Base-by-base conservation (phyloP, 345 rosid species). In the Arabis alpina region DNA sequence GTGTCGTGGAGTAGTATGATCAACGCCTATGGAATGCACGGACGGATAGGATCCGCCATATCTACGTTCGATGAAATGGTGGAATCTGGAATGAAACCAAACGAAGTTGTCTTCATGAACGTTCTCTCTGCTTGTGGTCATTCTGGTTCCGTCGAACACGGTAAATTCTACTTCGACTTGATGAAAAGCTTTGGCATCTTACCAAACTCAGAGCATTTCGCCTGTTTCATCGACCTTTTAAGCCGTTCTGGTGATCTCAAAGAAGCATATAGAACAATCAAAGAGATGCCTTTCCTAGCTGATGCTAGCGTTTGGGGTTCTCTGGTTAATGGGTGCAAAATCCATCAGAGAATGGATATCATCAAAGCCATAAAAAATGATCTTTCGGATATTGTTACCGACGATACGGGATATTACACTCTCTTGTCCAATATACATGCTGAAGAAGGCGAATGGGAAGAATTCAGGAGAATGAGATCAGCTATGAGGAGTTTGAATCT, bases 1-100 rank as follows among this genome's bases (percentile, higher is more conserved):
- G 96, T 89, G 63, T 81, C 96, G 2, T 89, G 96, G 96, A 89
- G 89, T 60, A 77, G 76, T 36, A 85, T 87, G 91, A 89, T 89
- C 67, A 81, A 71, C 7, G 87, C 82, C 37, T 87, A 85, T 52
- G 98, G 97, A 61, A 80, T 86, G 71, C 96, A 93, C n/a, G 97
- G 96, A 39, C 63, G 71, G 66, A 66, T 85, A 1, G 66, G 72
- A 57, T 61, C 81, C 0, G 89, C 96, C 9, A 65, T 89, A 60
- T 81, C 87, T 4, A 76, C 80, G n/a, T 85, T 93, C 72, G 61
- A 58, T 37, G 78, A 77, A 71, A 87, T 93, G 97, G 76, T 91
- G 47, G 76, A 79, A 34, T 78, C 81, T 1, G 87, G 96, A 47
- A 76, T 75, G 9, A 67, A 79, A 73, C 97, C 98, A 15, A 93